phyloP scores from a whole-genome alignment of 2,329 filamentous ascomycete species.

The Blumeria graminis region DNA sequence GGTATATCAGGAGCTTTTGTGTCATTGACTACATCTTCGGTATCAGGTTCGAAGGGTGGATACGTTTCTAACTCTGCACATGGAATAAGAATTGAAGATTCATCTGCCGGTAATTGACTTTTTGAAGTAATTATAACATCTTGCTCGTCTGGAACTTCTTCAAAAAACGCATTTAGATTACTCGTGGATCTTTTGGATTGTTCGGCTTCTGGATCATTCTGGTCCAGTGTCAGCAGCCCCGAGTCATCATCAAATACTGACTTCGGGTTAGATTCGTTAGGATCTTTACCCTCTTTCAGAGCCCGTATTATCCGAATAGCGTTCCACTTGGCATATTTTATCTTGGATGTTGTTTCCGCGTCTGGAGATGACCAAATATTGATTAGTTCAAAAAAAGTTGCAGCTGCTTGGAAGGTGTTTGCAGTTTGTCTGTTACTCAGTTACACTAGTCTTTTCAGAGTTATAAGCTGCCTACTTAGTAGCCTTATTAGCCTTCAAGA shows the following conservation, averaged over 20 bases:
- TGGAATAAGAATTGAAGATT: conserved; percentile 7
- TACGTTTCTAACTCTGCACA: not conserved
- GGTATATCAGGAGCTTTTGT: not conserved
- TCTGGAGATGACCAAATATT: conserved; percentile 63
- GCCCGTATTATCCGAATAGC: conserved; percentile 76
- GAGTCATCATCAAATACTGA: conserved; percentile 25
- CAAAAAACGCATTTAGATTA: conserved; percentile 18
- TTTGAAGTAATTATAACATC: conserved; percentile 9
- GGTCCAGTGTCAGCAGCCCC: conserved; percentile 26
- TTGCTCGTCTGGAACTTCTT: conserved; percentile 33
- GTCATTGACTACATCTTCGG: not conserved
- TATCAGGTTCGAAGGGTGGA: too few species aligned
- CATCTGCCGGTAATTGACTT: conserved; percentile 20
- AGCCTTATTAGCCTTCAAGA: conserved; percentile 27
- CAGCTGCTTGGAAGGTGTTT: conserved; percentile 78
- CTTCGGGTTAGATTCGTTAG: conserved; percentile 71
- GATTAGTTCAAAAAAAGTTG: conserved; percentile 74
- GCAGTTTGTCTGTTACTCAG: conserved; percentile 51
- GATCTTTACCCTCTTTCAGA: conserved; percentile 72
- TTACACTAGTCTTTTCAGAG: not conserved
- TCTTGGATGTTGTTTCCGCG: conserved; percentile 56
- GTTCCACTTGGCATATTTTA: conserved; percentile 94
- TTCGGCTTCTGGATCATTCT: conserved; percentile 40
- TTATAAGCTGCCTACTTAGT: conserved; percentile 40
- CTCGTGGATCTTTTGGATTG: conserved; percentile 24